Percentiles rank a stretch among this genome's conserved stretches.
Conservation (phyloP, 2,329 filamentous ascomycete species). For the Sclerotinia sclerotiorum region DNA sequence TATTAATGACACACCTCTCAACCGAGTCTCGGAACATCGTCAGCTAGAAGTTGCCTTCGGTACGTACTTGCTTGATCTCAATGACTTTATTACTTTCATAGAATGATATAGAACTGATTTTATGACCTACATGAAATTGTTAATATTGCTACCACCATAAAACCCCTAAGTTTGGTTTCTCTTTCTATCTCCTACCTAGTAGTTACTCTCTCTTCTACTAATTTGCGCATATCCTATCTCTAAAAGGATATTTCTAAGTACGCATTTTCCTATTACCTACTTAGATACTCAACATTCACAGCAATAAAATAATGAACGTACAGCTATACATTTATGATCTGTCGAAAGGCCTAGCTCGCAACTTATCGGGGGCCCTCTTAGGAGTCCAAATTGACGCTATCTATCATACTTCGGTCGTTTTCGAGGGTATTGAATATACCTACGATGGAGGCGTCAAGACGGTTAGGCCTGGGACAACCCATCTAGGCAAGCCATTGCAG, state of each 20-base stretch:
- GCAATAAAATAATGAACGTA: slow-evolving; percentile 61
- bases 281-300: slow-evolving; percentile 7
- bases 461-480: slow-evolving; percentile 76
- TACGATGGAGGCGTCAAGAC: slow-evolving; percentile 87
- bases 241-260: not conserved
- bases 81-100: slow-evolving; percentile 1
- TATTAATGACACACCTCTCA: not conserved
- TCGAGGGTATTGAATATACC: slow-evolving; percentile 83
- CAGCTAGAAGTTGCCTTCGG: slow-evolving; percentile 21
- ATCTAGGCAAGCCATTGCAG: slow-evolving; percentile 83
- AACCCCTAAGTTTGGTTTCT: slow-evolving; percentile 6
- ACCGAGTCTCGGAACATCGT: slow-evolving; percentile 9
- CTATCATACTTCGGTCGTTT: slow-evolving; percentile 89
- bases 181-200: slow-evolving; percentile 10
- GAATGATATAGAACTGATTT: slow-evolving; percentile 8
- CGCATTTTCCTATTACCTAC: slow-evolving; percentile 1
- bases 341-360: slow-evolving; percentile 58
- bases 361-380: slow-evolving; percentile 52
- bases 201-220: slow-evolving; percentile 11
- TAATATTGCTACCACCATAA: not conserved
- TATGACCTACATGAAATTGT: not conserved
- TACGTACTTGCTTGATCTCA: not conserved
- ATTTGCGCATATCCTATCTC: slow-evolving; percentile 3
- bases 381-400: slow-evolving; percentile 82
- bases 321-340: slow-evolving; percentile 78